Conservation (phyloP, 2,329 filamentous ascomycete genomes). For the Fusarium sacchari region DNA sequence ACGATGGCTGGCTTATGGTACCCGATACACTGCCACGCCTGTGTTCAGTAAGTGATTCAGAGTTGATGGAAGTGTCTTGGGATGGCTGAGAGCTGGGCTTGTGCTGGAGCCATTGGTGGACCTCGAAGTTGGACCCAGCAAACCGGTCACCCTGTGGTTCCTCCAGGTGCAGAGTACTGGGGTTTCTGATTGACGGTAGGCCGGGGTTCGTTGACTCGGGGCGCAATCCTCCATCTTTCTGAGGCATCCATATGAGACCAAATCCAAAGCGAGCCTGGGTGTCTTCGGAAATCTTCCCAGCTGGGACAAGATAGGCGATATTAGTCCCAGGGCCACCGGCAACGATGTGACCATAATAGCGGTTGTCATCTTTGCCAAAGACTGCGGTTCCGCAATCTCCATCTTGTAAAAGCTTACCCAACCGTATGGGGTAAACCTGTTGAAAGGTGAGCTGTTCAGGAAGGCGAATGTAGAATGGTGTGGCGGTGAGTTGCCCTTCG, state of each 20-base stretch:
- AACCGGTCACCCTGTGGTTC: neutral
- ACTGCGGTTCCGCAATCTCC: neutral
- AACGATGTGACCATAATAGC: neutral
- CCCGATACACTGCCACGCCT: too few species aligned
- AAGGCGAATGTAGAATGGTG: neutral
- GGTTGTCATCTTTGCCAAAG: accelerated
- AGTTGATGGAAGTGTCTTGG: neutral
- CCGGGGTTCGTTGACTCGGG: accelerated
- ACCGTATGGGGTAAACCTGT: accelerated
- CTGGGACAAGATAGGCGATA: accelerated
- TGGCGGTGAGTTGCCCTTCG: accelerated
- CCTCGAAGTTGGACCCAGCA: accelerated
- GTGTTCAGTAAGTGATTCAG: too few species aligned
- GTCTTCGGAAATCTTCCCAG: accelerated
- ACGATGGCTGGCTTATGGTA: too few species aligned
- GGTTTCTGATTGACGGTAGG: accelerated
- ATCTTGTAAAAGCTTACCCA: accelerated
- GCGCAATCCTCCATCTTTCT: accelerated
- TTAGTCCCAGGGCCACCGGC: neutral
- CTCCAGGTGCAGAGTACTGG: accelerated
- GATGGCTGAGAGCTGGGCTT: neutral
- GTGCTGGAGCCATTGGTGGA: neutral
- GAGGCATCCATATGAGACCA: accelerated
- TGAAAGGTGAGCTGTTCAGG: accelerated
- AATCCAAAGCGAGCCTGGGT: accelerated